Evolutionary conservation across 2,329 filamentous ascomycete genomes (phyloP).

Genomic region (Monilinia aucupariae): DNA sequence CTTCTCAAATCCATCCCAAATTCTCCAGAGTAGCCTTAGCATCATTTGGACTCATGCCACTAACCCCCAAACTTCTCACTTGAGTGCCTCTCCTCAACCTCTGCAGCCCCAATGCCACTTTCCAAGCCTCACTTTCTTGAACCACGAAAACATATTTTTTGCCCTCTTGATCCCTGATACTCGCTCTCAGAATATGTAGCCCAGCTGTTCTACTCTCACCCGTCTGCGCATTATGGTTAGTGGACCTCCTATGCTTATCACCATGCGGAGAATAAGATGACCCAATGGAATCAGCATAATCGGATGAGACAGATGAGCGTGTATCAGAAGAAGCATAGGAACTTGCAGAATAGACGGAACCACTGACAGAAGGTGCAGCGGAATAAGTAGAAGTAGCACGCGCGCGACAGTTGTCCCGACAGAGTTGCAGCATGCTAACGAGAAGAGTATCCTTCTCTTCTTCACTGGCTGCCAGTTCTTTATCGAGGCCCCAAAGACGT

Average conservation of each 20-base stretch:
- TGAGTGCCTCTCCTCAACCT: conserved; percentile 55
- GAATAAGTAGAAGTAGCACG: conserved; percentile 38
- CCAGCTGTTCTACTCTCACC: conserved; percentile 52
- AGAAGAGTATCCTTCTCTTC: conserved; percentile 65
- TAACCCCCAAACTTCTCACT: conserved; percentile 53
- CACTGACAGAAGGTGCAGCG: conserved; percentile 36
- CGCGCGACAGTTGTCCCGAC: conserved; percentile 58
- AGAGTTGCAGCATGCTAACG: conserved; percentile 55
- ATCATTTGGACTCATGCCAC: conserved; percentile 50
- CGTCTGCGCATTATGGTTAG: conserved; percentile 38
- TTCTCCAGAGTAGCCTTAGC: conserved; percentile 51
- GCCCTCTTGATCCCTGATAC: conserved; percentile 59
- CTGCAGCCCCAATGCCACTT: conserved; percentile 57
- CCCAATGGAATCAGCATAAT: conserved; percentile 32
- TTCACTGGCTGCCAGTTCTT: conserved; percentile 41
- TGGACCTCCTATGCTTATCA: conserved; percentile 21
- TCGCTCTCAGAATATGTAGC: conserved; percentile 58
- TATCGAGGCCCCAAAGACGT: conserved; percentile 38
- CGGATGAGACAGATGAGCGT: conserved; percentile 28
- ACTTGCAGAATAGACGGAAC: conserved; percentile 40
- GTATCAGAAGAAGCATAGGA: conserved; percentile 29
- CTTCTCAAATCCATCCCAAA: conserved; percentile 43
- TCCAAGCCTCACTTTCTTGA: conserved; percentile 62
- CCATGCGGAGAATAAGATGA: conserved; percentile 22
- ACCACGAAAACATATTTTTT: conserved; percentile 62